phyloP scores from a whole-genome alignment of 192 early-diverging fungal genomes.

The Umbelopsis isabellina region DNA sequence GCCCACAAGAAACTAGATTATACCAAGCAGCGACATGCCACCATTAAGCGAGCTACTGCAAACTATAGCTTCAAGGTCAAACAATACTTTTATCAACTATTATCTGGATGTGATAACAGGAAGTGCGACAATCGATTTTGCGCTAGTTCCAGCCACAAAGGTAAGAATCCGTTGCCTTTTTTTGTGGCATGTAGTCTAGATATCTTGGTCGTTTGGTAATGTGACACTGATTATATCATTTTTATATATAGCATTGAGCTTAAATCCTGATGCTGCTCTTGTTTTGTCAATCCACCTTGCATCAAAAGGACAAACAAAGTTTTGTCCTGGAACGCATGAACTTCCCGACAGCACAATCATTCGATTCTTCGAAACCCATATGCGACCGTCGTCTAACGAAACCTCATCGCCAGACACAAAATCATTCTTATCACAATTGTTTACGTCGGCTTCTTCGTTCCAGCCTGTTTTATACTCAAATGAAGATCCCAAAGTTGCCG shows the following conservation, averaged over 20 bases:
- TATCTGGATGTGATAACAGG: not conserved
- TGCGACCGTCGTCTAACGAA: not conserved
- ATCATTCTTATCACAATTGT: not conserved
- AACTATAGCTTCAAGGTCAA: slow-evolving; percentile 11
- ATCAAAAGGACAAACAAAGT: slow-evolving; percentile 2
- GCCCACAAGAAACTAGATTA: not conserved
- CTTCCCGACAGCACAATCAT: not conserved
- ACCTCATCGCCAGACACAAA: not conserved
- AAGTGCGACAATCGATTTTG: not conserved
- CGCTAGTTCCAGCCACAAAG: not conserved
- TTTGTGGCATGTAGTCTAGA: not conserved
- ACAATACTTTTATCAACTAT: slow-evolving; percentile 9
- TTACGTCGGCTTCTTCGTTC: slow-evolving; percentile 2
- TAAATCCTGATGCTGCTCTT: slow-evolving; percentile 5
- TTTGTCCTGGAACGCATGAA: not conserved
- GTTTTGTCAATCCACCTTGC: not conserved
- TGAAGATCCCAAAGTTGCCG: not conserved
- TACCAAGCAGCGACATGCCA: not conserved
- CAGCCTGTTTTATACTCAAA: not conserved
- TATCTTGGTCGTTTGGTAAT: not conserved
- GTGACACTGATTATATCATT: slow-evolving; percentile 16
- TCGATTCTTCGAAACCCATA: not conserved
- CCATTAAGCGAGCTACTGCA: not conserved
- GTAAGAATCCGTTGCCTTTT: not conserved
- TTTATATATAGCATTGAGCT: not conserved